Conservation (phyloP, 768 basidiomycete genomes). For the Xanthoconium stramineum region DNA sequence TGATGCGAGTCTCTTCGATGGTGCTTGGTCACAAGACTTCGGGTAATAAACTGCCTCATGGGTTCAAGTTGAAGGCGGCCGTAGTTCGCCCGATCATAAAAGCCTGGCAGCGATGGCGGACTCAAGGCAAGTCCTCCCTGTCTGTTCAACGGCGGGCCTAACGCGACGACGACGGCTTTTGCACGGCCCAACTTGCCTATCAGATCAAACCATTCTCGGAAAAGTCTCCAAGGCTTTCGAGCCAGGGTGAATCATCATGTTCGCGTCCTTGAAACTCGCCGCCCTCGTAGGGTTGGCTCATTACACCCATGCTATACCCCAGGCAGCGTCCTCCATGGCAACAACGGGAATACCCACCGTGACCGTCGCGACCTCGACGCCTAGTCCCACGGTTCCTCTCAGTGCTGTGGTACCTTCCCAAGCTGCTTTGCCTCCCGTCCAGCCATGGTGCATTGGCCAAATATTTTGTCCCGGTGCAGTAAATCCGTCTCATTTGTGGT, state of each 20-base stretch:
- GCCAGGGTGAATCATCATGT: conserved; percentile 29
- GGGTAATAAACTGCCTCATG: not conserved
- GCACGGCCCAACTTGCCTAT: not conserved
- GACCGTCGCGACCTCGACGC: conserved; percentile 56
- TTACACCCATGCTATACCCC: conserved; percentile 17
- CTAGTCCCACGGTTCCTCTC: conserved; percentile 59
- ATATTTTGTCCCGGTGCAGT: conserved; percentile 83
- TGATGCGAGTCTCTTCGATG: too few species aligned
- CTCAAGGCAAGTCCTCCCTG: not conserved
- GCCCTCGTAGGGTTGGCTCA: conserved; percentile 13
- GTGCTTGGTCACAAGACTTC: not conserved
- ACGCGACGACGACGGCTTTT: not conserved
- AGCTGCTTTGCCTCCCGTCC: conserved; percentile 58
- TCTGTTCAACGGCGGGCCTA: not conserved
- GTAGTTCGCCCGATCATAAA: not conserved
- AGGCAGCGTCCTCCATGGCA: conserved; percentile 5
- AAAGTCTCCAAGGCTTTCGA: not conserved
- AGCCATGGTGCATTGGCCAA: conserved; percentile 71
- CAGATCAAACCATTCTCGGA: not conserved
- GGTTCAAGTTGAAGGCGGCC: not conserved
- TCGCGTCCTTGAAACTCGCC: conserved; percentile 15
- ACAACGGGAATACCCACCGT: conserved; percentile 31
- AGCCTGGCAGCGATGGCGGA: not conserved
- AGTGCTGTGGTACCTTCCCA: conserved; percentile 61
- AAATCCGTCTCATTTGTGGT: conserved; percentile 20